Evolutionary conservation across 495 filamentous ascomycete genomes (phyloP).

Genomic region (Hyaloscypha hepaticicola): DNA sequence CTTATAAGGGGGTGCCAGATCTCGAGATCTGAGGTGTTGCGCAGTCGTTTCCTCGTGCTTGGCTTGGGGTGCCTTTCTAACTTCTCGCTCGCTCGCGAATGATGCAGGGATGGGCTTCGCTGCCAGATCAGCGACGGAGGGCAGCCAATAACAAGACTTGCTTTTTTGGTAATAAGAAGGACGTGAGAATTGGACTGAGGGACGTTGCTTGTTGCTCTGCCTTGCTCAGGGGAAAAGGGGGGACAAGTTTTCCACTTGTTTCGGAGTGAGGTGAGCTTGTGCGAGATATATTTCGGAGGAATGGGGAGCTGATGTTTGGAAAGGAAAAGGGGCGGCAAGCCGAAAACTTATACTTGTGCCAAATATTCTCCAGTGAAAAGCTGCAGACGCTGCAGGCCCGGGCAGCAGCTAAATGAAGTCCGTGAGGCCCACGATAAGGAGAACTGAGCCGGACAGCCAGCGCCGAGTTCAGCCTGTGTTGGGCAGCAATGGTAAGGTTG

Average conservation of each 20-base stretch:
- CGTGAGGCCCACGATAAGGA: neutral
- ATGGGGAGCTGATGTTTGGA: neutral
- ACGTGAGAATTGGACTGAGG: conserved; percentile 9
- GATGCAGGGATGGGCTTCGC: conserved; percentile 23
- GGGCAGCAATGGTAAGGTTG: conserved; percentile 31
- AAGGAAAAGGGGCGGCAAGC: conserved; percentile 27
- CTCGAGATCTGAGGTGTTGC: conserved; percentile 19
- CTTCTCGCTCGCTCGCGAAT: conserved; percentile 14
- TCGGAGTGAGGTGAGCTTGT: conserved; percentile 20
- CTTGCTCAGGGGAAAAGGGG: conserved; percentile 16
- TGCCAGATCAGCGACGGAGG: conserved; percentile 18
- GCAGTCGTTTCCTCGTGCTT: conserved; percentile 7
- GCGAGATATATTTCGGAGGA: conserved; percentile 1
- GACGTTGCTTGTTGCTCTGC: conserved; percentile 15
- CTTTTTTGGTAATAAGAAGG: conserved; percentile 17
- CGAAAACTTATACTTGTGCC: conserved; percentile 30
- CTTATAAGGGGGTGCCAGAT: conserved; percentile 28
- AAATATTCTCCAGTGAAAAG: conserved; percentile 2
- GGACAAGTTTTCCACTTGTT: conserved; percentile 18
- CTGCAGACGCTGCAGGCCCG: neutral
- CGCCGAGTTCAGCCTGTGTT: conserved; percentile 31
- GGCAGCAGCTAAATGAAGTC: neutral
- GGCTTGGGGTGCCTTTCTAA: neutral
- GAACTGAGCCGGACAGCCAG: neutral
- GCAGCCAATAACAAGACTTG: conserved; percentile 26